Conservation (phyloP, 2,329 filamentous ascomycete species). For the Ceratocystis albifundus region DNA sequence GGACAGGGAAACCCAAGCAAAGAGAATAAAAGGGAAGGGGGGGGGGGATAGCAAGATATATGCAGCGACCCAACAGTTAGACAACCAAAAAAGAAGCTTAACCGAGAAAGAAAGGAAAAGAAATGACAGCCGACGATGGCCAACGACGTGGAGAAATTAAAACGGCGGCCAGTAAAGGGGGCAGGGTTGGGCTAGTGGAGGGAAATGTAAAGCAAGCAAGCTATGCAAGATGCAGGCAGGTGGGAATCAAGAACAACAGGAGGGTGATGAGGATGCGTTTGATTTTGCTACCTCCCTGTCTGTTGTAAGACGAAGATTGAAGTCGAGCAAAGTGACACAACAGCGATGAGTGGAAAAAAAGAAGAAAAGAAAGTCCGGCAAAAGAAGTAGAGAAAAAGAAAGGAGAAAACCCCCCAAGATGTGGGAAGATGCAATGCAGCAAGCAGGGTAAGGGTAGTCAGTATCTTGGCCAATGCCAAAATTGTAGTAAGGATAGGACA, state of each 20-base stretch:
- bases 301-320: not conserved
- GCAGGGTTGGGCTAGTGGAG: slow-evolving; percentile 11
- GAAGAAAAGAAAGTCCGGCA: not conserved
- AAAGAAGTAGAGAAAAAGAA: not conserved
- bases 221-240: slow-evolving; percentile 1
- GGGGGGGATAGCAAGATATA: slow-evolving; percentile 20
- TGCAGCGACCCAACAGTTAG: slow-evolving; percentile 12
- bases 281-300: not conserved
- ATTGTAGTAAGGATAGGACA: not conserved
- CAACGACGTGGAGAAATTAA: slow-evolving; percentile 8
- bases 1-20: slow-evolving; percentile 11
- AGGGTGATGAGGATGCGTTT: not conserved
- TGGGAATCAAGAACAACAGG: not conserved
- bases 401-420: not conserved
- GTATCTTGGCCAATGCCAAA: not conserved
- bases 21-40: slow-evolving; percentile 16
- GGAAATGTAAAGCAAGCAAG: not conserved
- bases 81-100: slow-evolving; percentile 22
- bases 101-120: slow-evolving; percentile 21
- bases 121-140: slow-evolving; percentile 13
- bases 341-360: not conserved
- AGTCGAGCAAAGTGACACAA: slow-evolving; percentile 1
- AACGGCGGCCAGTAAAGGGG: slow-evolving; percentile 5
- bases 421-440: not conserved
- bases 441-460: too few species aligned